These are phyloP conservation scores for Xylariaceae sp. DNA, from an alignment of 2,329 filamentous ascomycete genomes.

Conservation along the genomic window DNA sequence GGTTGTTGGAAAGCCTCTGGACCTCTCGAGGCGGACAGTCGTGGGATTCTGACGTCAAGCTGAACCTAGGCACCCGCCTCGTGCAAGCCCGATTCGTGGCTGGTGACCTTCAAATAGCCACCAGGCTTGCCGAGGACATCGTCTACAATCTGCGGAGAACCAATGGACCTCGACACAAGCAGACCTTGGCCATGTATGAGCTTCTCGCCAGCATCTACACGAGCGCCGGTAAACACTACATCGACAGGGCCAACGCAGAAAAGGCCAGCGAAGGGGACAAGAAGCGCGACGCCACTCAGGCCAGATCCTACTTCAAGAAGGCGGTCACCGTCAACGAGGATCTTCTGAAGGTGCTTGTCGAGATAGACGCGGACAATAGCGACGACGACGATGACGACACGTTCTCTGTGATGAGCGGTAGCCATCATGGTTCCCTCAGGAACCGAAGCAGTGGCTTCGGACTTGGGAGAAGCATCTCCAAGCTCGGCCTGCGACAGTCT, in stretches of 20 bases:
- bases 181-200: conserved; percentile 27
- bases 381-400: conserved; percentile 27
- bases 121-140: conserved; percentile 25
- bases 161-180: conserved; percentile 19
- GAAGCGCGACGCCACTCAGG: conserved; percentile 20
- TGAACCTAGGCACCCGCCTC: conserved; percentile 24
- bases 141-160: conserved; percentile 27
- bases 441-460: conserved; percentile 3
- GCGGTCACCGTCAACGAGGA: conserved; percentile 27
- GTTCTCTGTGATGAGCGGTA: conserved; percentile 16
- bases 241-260: conserved; percentile 9
- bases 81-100: conserved; percentile 24
- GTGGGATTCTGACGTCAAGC: conserved; percentile 24
- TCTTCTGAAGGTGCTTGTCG: conserved; percentile 24
- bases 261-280: conserved; percentile 7
- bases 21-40: conserved; percentile 9
- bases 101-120: conserved; percentile 17
- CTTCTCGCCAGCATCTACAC: conserved; percentile 28
- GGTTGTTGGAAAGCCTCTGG: conserved; percentile 25
- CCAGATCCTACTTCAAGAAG: conserved; percentile 24
- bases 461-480: conserved; percentile 10
- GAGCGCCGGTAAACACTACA: conserved; percentile 20
- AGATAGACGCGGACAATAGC: conserved; percentile 24
- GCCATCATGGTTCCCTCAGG: conserved; percentile 18
- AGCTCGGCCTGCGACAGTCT: background rate